Conservation (phyloP, 1,284 basidiomycete genomes). For the Papiliotrema terrestris region DNA sequence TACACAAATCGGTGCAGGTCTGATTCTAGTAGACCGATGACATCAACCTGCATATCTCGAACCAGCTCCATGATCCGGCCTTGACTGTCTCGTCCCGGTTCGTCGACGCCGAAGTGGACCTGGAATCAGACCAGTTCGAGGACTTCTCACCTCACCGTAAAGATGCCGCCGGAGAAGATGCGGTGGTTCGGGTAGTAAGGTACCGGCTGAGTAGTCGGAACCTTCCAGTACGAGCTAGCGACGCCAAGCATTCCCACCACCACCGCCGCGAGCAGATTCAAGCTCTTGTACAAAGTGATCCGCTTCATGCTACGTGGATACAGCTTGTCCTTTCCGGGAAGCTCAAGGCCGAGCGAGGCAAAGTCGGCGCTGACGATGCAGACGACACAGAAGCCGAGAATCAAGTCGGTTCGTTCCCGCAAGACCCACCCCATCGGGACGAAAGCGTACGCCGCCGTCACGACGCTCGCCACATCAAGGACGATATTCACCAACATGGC, state of each 20-base stretch:
- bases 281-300: constrained; percentile 13
- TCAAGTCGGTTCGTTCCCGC: constrained; percentile 73
- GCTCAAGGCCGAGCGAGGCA: constrained; percentile 1
- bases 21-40: constrained; percentile 76
- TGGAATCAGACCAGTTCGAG: neutral
- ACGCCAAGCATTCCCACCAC: constrained; percentile 17
- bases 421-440: constrained; percentile 77
- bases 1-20: constrained; percentile 80
- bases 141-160: constrained; percentile 57
- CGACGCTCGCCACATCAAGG: constrained; percentile 66
- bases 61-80: constrained; percentile 71
- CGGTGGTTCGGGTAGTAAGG: constrained; percentile 65
- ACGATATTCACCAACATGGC: constrained; percentile 64
- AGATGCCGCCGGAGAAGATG: constrained; percentile 81
- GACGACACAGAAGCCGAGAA: constrained; percentile 34
- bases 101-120: constrained; percentile 82
- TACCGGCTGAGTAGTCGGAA: constrained; percentile 24
- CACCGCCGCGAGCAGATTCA: constrained; percentile 41
- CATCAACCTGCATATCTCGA: constrained; percentile 74
- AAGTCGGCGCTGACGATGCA: constrained; percentile 12
- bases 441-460: constrained; percentile 91
- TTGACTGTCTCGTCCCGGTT: constrained; percentile 77
- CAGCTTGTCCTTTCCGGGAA: constrained; percentile 17
- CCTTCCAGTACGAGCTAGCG: constrained; percentile 13
- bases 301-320: constrained; percentile 14